Evolutionary conservation across 2,329 filamentous ascomycete species (phyloP).

Genomic region (Nemania serpens): DNA sequence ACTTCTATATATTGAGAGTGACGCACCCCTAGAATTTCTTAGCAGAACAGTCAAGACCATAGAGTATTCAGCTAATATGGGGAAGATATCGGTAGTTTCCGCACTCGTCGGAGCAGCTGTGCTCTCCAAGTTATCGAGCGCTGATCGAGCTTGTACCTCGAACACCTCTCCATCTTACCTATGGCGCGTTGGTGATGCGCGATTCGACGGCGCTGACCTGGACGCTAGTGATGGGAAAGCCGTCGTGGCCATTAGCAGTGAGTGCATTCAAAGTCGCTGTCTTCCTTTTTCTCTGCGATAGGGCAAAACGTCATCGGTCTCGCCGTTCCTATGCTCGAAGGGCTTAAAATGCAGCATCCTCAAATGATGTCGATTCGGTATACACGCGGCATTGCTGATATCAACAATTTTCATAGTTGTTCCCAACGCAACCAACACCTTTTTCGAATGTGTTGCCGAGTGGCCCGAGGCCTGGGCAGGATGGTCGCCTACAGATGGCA

Average conservation of each 20-base stretch:
- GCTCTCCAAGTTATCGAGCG: constrained; percentile 20
- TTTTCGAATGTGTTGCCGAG: constrained; percentile 45
- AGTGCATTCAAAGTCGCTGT: not conserved
- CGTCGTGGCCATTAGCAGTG: constrained; percentile 21
- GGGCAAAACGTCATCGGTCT: constrained; percentile 20
- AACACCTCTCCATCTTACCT: constrained; percentile 30
- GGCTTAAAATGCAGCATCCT: not conserved
- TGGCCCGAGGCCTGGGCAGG: constrained; percentile 44
- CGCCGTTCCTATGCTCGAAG: not conserved
- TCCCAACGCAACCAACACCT: constrained; percentile 29
- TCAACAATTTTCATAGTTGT: constrained; percentile 25
- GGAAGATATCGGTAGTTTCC: constrained; percentile 1
- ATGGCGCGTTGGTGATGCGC: constrained; percentile 38
- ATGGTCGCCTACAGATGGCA: constrained; percentile 36
- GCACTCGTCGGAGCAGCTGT: constrained; percentile 15
- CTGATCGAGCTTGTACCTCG: constrained; percentile 35
- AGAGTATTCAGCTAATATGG: constrained; percentile 9
- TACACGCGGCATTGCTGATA: not conserved
- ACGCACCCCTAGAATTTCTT: not conserved
- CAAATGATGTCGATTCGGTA: too few relatives aligned
- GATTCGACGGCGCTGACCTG: constrained; percentile 40
- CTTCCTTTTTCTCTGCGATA: not conserved
- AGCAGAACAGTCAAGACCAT: not conserved
- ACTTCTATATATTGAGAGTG: constrained; percentile 8
- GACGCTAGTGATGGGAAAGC: constrained; percentile 20